A percentile compares a stretch with the other conserved stretches of the same genome.
Conservation (phyloP, 306 rosid species). For the Mimosa pudica region DNA sequence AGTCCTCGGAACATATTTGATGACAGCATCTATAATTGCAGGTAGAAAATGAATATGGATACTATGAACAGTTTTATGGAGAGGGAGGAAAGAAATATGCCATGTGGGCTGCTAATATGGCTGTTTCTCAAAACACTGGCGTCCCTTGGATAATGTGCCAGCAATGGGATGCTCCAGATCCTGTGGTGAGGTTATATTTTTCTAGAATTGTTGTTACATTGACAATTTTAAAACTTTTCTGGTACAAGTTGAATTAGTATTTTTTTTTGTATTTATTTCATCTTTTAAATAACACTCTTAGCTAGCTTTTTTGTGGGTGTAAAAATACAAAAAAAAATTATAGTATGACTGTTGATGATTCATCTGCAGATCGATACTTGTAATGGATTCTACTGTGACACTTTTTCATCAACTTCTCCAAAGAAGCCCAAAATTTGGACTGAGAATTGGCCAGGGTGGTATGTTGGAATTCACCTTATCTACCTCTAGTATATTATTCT, state of each 20-base stretch:
- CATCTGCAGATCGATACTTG: slow-evolving; percentile 85
- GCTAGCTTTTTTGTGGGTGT: background rate
- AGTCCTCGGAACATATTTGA: slow-evolving; percentile 22
- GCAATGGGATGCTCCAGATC: slow-evolving; percentile 93
- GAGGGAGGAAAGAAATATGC: slow-evolving; percentile 87
- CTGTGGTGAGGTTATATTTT: slow-evolving; percentile 65
- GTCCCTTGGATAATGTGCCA: slow-evolving; percentile 99
- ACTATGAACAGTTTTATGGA: slow-evolving; percentile 69
- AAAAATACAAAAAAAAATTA: background rate
- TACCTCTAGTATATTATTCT: slow-evolving; percentile 27
- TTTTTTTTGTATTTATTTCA: background rate
- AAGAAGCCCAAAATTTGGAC: slow-evolving; percentile 94
- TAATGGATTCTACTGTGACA: slow-evolving; percentile 89
- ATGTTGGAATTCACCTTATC: slow-evolving; percentile 36
- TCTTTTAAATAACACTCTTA: slow-evolving; percentile 15
- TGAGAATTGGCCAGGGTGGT: slow-evolving; percentile 99
- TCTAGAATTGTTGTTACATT: slow-evolving; percentile 9
- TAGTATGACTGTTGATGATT: slow-evolving; percentile 33
- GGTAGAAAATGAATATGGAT: slow-evolving; percentile 95
- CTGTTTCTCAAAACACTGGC: slow-evolving; percentile 82
- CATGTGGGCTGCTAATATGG: slow-evolving; percentile 92
- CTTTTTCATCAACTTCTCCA: slow-evolving; percentile 80
- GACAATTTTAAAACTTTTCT: slow-evolving; percentile 11
- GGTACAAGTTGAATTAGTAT: slow-evolving; percentile 11
- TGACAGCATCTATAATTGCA: slow-evolving; percentile 42